Evolutionary conservation across 1,284 basidiomycete species (phyloP), one percentile per base, ranked within the genome.

Genomic region (Cutaneotrichosporon curvatum): DNA sequence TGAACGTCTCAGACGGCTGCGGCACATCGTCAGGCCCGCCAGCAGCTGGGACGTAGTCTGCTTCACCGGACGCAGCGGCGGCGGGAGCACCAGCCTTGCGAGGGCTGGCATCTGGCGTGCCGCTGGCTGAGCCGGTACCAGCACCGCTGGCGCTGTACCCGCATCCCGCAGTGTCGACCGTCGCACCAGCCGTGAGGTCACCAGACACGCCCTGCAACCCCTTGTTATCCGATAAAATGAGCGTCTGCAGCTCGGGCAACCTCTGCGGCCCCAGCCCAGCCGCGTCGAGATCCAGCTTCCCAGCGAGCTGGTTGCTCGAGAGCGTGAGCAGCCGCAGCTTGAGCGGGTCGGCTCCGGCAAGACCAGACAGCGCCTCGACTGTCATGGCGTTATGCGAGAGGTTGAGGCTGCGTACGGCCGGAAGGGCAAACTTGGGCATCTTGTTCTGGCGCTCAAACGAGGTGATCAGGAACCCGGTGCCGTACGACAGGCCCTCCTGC

Each of bases 391-490:
- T 72, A 42, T 58, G 49, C 2, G 61, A 51, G 5, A 70, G 52
- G 40, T 63, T 62, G 37, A 71, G 51, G 12, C 45, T 51, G n/a
- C 57, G 48, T 0, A 72, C 51, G 0, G 46, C 51, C 1, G 68
- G 67, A 25, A 62, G 55, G 16, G 64, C 48, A 4, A 50, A 47
- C 41, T 54, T 48, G 23, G 54, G 41, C 8, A 54, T 40, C 21
- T 50, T 59, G 5, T 52, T 51, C 18, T 48, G 52, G 8, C 68
- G 59, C 19, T 62, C 61, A 50, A 70, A 67, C 1, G 59, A 54
- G 1, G 65, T 65, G 12, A 62, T 56, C 22, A 70, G 57, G 56
- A 70, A 70, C 5, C 67, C 67, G 3, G 59, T 54, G 34, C 67
- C 67, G 49, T 70, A 70, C 15, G 56, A 50, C 25, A 67, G 46